These are phyloP conservation scores for Saccharomycopsis fermentans DNA, from an alignment of 805 yeast species.

Conservation along the genomic window DNA sequence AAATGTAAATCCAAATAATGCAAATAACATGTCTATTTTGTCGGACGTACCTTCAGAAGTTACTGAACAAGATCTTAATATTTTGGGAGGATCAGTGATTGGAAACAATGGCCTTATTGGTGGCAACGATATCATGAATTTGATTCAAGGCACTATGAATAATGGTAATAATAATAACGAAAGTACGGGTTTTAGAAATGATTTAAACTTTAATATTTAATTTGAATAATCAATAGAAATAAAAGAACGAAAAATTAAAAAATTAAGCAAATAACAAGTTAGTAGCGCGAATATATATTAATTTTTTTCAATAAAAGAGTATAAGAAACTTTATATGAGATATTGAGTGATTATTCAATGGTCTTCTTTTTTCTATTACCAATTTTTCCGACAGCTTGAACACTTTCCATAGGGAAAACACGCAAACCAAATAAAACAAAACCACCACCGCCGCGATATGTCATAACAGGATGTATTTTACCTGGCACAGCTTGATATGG, in stretches of 20 bases:
- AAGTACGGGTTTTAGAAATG: neutral
- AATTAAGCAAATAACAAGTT: neutral
- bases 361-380: conserved; percentile 32
- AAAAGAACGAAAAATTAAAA: neutral
- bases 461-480: conserved; percentile 90
- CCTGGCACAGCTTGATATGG: conserved; percentile 91
- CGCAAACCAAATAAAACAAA: conserved; percentile 68
- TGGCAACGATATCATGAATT: neutral
- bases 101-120: neutral
- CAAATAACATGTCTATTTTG: neutral
- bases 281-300: no score
- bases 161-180: conserved; percentile 8
- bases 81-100: neutral
- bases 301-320: no score
- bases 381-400: conserved; percentile 63
- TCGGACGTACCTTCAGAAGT: neutral
- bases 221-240: neutral
- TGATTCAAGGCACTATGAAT: neutral
- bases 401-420: conserved; percentile 60
- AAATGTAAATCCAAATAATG: neutral
- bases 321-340: neutral
- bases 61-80: neutral
- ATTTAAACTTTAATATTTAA: neutral
- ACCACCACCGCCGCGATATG: conserved; percentile 89
- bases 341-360: neutral